Evolutionary conservation across 306 rosid genomes (phyloP).

Genomic region (Corylus americana): DNA sequence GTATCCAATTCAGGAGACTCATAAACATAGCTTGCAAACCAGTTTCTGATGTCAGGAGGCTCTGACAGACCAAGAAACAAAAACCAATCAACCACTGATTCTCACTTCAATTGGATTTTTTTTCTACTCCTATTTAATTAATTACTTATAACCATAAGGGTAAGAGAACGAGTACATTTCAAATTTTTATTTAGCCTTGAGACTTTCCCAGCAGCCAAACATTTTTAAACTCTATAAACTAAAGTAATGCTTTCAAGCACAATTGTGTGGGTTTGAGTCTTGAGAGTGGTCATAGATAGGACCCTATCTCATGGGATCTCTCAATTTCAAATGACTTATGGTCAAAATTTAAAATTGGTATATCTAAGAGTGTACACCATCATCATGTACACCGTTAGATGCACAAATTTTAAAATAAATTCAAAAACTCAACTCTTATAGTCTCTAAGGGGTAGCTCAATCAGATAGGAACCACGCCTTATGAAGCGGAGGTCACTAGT

Average conservation of each 20-base stretch:
- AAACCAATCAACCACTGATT: constrained; percentile 1
- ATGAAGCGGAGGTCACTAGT: no score
- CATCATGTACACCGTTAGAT: no score
- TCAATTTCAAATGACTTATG: no score
- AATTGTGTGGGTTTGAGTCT: neutral
- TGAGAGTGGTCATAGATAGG: neutral
- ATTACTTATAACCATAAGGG: neutral
- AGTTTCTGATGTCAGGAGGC: constrained; percentile 70
- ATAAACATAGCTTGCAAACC: constrained; percentile 72
- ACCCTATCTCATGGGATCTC: no score
- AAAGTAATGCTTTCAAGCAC: neutral
- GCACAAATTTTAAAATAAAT: no score
- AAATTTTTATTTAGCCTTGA: neutral
- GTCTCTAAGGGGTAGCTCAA: no score
- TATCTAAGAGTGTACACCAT: no score
- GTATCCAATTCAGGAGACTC: constrained; percentile 54
- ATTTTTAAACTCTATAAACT: neutral
- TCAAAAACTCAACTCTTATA: no score
- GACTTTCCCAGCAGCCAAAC: constrained; percentile 4
- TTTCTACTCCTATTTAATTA: neutral
- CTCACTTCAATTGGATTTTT: neutral
- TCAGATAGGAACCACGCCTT: no score
- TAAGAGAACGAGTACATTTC: neutral
- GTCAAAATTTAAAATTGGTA: no score
- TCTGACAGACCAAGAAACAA: constrained; percentile 37